These are phyloP conservation scores for Salvia rosmarinus DNA, from an alignment of 257 asterid species.

Conservation along the genomic window DNA sequence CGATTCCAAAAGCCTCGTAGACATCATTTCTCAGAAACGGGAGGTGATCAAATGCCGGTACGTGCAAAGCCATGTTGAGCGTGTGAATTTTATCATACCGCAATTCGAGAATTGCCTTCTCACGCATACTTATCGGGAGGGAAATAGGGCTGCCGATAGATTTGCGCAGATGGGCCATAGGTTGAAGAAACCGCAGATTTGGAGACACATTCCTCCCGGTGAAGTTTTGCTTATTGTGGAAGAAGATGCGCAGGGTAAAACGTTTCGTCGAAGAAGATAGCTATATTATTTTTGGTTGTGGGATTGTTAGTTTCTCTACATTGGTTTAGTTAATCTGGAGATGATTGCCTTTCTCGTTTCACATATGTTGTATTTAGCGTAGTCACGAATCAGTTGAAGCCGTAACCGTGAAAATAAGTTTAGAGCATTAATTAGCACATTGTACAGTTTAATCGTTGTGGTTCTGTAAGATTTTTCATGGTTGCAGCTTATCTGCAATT, in stretches of 20 bases:
- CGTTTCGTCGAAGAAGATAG: conserved; percentile 49
- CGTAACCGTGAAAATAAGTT: too few species aligned
- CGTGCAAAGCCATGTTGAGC: conserved; percentile 47
- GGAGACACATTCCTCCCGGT: conserved; percentile 57
- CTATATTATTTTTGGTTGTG: background rate
- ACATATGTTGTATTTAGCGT: too few species aligned
- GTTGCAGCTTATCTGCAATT: too few species aligned
- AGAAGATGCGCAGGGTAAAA: conserved; percentile 70
- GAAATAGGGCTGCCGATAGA: conserved; percentile 73
- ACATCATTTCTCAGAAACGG: conserved; percentile 47
- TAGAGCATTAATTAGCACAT: too few species aligned
- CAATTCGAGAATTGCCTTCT: conserved; percentile 47
- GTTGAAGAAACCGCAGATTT: conserved; percentile 58
- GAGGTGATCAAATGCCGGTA: conserved; percentile 46
- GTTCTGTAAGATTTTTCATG: too few species aligned
- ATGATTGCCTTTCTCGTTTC: too few species aligned
- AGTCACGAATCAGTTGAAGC: too few species aligned
- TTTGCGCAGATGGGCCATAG: conserved; percentile 74
- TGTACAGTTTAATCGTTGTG: too few species aligned
- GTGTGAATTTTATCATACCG: conserved; percentile 52
- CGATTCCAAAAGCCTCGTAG: conserved; percentile 63
- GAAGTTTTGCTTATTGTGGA: conserved; percentile 50
- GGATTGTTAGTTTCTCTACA: too few species aligned
- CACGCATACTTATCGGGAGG: conserved; percentile 69
- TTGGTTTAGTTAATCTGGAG: too few species aligned